Evolutionary conservation across 2,329 filamentous ascomycete genomes (phyloP).

Genomic region (Dothideomycetes sp.): DNA sequence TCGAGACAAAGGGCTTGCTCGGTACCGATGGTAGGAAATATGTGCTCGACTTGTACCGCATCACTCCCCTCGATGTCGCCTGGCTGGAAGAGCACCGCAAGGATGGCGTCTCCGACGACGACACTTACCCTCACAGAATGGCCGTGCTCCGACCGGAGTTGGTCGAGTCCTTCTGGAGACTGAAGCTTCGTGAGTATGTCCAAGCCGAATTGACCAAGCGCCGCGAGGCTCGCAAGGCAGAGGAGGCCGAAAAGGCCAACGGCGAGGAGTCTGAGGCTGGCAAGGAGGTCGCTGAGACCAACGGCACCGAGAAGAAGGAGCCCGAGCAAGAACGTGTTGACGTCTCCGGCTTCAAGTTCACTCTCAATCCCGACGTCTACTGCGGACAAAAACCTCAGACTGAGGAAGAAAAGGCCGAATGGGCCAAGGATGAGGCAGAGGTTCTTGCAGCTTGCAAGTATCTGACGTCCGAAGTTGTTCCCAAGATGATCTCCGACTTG

Average conservation of each 20-base stretch:
- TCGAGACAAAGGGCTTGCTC: slow-evolving; percentile 95
- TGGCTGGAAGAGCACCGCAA: slow-evolving; percentile 74
- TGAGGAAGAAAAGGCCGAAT: slow-evolving; percentile 76
- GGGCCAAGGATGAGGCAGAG: slow-evolving; percentile 74
- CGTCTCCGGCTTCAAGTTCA: slow-evolving; percentile 74
- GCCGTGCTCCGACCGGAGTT: slow-evolving; percentile 84
- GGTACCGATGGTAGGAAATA: slow-evolving; percentile 96
- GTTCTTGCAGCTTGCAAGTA: slow-evolving; percentile 76
- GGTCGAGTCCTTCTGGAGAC: slow-evolving; percentile 72
- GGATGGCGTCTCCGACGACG: slow-evolving; percentile 29
- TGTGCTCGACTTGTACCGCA: slow-evolving; percentile 89
- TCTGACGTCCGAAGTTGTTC: slow-evolving; percentile 66
- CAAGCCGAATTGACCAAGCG: slow-evolving; percentile 63
- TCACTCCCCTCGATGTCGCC: slow-evolving; percentile 79
- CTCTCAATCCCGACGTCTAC: slow-evolving; percentile 91
- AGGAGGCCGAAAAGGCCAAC: slow-evolving; percentile 14
- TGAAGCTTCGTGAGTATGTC: slow-evolving; percentile 82
- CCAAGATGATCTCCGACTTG: slow-evolving; percentile 76
- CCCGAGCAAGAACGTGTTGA: slow-evolving; percentile 60
- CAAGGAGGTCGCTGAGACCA: slow-evolving; percentile 11
- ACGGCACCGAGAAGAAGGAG: slow-evolving; percentile 14
- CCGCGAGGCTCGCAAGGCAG: slow-evolving; percentile 27
- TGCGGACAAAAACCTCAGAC: slow-evolving; percentile 85
- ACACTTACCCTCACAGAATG: slow-evolving; percentile 86
- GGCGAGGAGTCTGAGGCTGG: slow-evolving; percentile 19